A percentile compares a stretch with the other conserved stretches of the same genome.
Conservation (phyloP, 805 yeast genomes). For the Pichia nanzhaoensis region DNA sequence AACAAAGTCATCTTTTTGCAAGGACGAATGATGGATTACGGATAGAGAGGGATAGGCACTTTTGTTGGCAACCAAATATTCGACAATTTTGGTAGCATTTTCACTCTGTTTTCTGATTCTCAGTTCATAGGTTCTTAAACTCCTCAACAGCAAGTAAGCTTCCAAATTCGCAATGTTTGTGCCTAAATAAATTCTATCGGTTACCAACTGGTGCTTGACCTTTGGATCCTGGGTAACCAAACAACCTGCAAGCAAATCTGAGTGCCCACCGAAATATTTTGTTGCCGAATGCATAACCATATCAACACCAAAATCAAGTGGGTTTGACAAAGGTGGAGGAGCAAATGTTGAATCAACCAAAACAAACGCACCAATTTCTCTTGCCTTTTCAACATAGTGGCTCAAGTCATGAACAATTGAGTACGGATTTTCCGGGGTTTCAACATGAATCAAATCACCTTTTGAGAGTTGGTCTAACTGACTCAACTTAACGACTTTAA, state of each 20-base stretch:
- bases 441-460: constrained; percentile 79
- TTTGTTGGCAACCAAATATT: constrained; percentile 47
- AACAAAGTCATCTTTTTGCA: constrained; percentile 67
- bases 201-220: constrained; percentile 39
- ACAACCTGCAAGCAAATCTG: constrained; percentile 81
- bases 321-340: constrained; percentile 83
- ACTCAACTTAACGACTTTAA: constrained; percentile 44
- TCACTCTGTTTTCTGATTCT: constrained; percentile 62
- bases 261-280: constrained; percentile 93
- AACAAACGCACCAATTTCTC: constrained; percentile 65
- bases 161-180: constrained; percentile 77
- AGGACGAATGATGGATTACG: constrained; percentile 58
- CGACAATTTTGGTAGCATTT: constrained; percentile 56
- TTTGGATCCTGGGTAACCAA: constrained; percentile 54
- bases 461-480: constrained; percentile 41
- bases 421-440: constrained; percentile 84
- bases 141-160: constrained; percentile 64
- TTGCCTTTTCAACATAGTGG: constrained; percentile 66
- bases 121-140: constrained; percentile 73
- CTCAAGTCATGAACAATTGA: constrained; percentile 61
- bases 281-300: constrained; percentile 90
- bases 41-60: constrained; percentile 42
- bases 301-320: constrained; percentile 80
- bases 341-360: constrained; percentile 86
- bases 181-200: constrained; percentile 68